Percentiles rank a stretch among this genome's conserved stretches.
These are phyloP conservation scores for Heteromeles arbutifolia DNA, from an alignment of 306 rosid species.

Conservation along the genomic window DNA sequence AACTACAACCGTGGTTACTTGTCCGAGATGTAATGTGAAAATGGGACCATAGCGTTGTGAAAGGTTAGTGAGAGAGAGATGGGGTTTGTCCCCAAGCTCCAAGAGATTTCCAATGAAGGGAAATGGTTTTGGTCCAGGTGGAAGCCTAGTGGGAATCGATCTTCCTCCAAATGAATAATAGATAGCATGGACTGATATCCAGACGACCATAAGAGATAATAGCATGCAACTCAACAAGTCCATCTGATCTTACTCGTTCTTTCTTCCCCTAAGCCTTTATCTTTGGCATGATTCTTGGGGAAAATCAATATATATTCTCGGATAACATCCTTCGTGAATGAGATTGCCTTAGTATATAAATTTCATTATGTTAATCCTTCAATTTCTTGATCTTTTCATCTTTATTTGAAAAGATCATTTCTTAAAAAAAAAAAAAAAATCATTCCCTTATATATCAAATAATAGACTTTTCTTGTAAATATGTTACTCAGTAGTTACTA, in stretches of 20 bases:
- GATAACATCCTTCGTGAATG: too few relatives aligned
- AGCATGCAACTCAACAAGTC: background rate
- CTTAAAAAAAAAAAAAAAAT: too few relatives aligned
- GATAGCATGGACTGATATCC: conserved; percentile 12
- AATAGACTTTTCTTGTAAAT: too few relatives aligned
- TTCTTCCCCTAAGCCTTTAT: background rate
- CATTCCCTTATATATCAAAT: too few relatives aligned
- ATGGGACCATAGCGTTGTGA: conserved; percentile 31
- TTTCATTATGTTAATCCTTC: too few relatives aligned
- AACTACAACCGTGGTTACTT: conserved; percentile 18
- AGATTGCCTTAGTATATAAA: too few relatives aligned
- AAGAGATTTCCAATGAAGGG: conserved; percentile 51
- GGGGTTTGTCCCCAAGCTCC: conserved; percentile 39
- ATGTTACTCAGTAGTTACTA: too few relatives aligned
- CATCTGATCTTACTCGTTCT: background rate
- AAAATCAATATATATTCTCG: too few relatives aligned
- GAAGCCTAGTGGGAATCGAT: background rate
- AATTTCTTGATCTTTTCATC: too few relatives aligned
- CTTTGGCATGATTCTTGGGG: background rate
- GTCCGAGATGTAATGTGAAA: conserved; percentile 32
- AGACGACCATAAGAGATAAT: background rate
- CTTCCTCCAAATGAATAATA: background rate
- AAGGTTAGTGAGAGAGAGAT: conserved; percentile 24
- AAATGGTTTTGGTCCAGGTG: conserved; percentile 46
- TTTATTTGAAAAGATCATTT: too few relatives aligned